phyloP scores from a whole-genome alignment of 2,329 filamentous ascomycete species.

The Colletotrichum spaethianum region DNA sequence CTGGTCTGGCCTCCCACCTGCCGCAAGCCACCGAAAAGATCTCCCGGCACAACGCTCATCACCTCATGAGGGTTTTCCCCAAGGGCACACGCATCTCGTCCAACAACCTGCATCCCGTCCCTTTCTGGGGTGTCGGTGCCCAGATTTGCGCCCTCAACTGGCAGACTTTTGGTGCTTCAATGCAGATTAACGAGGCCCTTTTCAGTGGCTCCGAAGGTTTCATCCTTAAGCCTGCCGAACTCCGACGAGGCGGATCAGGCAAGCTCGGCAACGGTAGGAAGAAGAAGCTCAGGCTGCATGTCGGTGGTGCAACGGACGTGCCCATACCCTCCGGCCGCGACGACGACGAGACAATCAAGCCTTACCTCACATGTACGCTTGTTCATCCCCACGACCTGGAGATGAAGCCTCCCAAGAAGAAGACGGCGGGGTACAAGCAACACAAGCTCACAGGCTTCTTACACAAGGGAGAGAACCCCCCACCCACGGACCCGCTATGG shows the following conservation, averaged over 20 bases:
- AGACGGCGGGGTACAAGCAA: slow-evolving; percentile 73
- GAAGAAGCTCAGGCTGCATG: slow-evolving; percentile 68
- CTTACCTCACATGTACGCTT: slow-evolving; percentile 76
- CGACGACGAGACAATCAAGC: slow-evolving; percentile 66
- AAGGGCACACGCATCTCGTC: slow-evolving; percentile 79
- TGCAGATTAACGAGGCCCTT: slow-evolving; percentile 78
- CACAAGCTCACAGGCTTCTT: slow-evolving; percentile 69
- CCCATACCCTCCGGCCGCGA: slow-evolving; percentile 67
- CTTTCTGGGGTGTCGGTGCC: slow-evolving; percentile 77
- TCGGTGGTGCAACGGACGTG: slow-evolving; percentile 74
- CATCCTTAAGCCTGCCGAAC: slow-evolving; percentile 73
- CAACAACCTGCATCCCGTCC: slow-evolving; percentile 73
- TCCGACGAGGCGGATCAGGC: slow-evolving; percentile 70
- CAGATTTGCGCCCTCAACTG: slow-evolving; percentile 80
- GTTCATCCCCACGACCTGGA: slow-evolving; percentile 69
- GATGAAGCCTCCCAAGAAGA: slow-evolving; percentile 69
- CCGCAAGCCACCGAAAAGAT: slow-evolving; percentile 64
- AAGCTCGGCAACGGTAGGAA: slow-evolving; percentile 56
- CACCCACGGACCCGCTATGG: slow-evolving; percentile 74
- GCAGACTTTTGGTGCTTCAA: slow-evolving; percentile 76
- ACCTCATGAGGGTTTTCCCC: slow-evolving; percentile 80
- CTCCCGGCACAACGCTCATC: slow-evolving; percentile 71
- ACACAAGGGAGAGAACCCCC: slow-evolving; percentile 71
- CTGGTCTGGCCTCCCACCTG: slow-evolving; percentile 67
- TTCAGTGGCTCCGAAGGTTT: slow-evolving; percentile 77